Percentiles rank a stretch among this genome's conserved stretches.
Conservation (phyloP, 2,329 filamentous ascomycete genomes). For the Ploettnerulaceae sp. region DNA sequence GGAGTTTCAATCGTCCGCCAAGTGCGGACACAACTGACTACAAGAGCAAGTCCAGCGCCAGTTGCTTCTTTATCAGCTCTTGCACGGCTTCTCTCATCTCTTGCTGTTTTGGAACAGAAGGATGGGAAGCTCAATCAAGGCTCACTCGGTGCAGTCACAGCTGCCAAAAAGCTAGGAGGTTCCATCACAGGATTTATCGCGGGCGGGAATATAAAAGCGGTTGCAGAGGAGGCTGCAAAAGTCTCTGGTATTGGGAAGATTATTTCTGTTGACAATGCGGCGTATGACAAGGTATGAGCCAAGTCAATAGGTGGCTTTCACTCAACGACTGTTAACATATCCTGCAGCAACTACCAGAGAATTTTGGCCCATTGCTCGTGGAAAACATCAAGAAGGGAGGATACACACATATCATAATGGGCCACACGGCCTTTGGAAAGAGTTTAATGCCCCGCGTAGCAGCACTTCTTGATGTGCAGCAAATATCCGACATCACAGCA, state of each 20-base stretch:
- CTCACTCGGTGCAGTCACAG: conserved; percentile 80
- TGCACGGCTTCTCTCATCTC: conserved; percentile 72
- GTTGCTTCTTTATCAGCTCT: conserved; percentile 45
- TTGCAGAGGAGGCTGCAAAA: conserved; percentile 81
- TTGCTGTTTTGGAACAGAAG: conserved; percentile 88
- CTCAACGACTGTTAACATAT: conserved; percentile 8
- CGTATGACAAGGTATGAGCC: conserved; percentile 91
- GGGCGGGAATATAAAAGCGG: conserved; percentile 68
- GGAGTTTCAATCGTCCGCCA: conserved; percentile 30
- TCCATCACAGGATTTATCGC: conserved; percentile 83
- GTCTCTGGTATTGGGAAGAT: conserved; percentile 89
- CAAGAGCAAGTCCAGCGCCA: conserved; percentile 37
- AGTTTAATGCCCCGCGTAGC: conserved; percentile 87
- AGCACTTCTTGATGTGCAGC: conserved; percentile 85
- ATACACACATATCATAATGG: conserved; percentile 86
- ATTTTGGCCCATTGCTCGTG: conserved; percentile 84
- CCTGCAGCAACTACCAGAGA: conserved; percentile 77
- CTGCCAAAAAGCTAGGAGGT: conserved; percentile 81
- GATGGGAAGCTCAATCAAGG: conserved; percentile 80
- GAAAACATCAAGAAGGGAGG: conserved; percentile 96
- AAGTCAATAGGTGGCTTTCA: conserved; percentile 5
- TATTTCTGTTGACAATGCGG: conserved; percentile 78
- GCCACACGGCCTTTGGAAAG: conserved; percentile 96
- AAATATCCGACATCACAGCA: conserved; percentile 84
- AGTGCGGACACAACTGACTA: conserved; percentile 39